These are phyloP conservation scores for Fusarium hainanense DNA, from an alignment of 2,329 filamentous ascomycete genomes.

Conservation along the genomic window DNA sequence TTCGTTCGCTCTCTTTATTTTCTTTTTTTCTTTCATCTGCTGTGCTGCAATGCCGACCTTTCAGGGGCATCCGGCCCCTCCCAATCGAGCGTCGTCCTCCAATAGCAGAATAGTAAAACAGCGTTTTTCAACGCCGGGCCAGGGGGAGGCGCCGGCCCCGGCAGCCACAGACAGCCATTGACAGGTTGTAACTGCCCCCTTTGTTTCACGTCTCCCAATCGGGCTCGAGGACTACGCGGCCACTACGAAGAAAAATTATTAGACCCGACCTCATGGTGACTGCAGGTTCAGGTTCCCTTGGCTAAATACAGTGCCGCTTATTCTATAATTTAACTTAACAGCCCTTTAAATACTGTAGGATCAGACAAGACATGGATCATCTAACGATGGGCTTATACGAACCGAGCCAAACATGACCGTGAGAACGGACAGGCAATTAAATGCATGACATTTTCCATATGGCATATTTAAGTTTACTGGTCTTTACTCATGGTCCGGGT, in stretches of 20 bases:
- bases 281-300: background rate
- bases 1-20: background rate
- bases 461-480: background rate
- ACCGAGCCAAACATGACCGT: background rate
- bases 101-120: slow-evolving; percentile 20
- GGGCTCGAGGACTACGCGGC: slow-evolving; percentile 35
- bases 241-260: slow-evolving; percentile 15
- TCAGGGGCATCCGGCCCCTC: slow-evolving; percentile 33
- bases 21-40: slow-evolving; percentile 10
- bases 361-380: slow-evolving; percentile 14
- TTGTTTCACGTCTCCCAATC: slow-evolving; percentile 45
- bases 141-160: slow-evolving; percentile 45
- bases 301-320: slow-evolving; percentile 19
- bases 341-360: slow-evolving; percentile 1
- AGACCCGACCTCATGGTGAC: background rate
- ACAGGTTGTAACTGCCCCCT: slow-evolving; percentile 32
- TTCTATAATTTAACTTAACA: slow-evolving; percentile 4
- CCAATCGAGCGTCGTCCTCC: slow-evolving; percentile 25
- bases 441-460: slow-evolving; percentile 25
- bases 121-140: slow-evolving; percentile 29
- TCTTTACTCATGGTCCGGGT: background rate
- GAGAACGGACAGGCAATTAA: slow-evolving; percentile 6
- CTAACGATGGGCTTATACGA: slow-evolving; percentile 14
- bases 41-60: slow-evolving; percentile 14
- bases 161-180: slow-evolving; percentile 37